phyloP scores from a whole-genome alignment of 2,329 filamentous ascomycete species.

The Stemphylium lycopersici region DNA sequence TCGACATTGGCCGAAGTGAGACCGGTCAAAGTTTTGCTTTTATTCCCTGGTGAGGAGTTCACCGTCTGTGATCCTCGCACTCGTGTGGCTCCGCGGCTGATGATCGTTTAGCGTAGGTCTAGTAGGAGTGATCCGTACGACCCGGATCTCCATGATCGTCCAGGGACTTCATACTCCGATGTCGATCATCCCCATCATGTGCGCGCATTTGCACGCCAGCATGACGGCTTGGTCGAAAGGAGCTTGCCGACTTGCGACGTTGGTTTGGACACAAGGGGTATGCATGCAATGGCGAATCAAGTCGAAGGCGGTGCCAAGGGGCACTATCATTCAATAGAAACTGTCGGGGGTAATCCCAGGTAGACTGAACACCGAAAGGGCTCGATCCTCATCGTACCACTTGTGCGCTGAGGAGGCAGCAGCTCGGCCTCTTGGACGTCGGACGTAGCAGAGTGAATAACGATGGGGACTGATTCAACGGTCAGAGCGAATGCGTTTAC shows the following conservation, averaged over 20 bases:
- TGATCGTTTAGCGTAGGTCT: slow-evolving; percentile 9
- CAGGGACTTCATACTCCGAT: slow-evolving; percentile 8
- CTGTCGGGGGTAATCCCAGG: slow-evolving; percentile 4
- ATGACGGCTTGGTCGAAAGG: background rate
- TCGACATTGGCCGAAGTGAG: slow-evolving; percentile 8
- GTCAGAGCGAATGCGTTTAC: background rate
- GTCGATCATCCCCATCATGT: slow-evolving; percentile 14
- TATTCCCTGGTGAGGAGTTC: slow-evolving; percentile 9
- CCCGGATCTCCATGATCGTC: slow-evolving; percentile 16
- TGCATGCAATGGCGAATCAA: slow-evolving; percentile 7
- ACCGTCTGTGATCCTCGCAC: slow-evolving; percentile 2
- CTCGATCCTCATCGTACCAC: background rate
- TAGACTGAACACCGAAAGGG: slow-evolving; percentile 1
- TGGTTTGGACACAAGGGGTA: slow-evolving; percentile 1
- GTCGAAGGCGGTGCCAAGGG: slow-evolving; percentile 5
- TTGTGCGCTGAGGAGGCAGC: background rate
- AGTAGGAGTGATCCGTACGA: slow-evolving; percentile 10
- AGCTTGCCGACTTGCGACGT: slow-evolving; percentile 5
- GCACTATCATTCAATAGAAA: slow-evolving; percentile 14
- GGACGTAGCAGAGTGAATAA: background rate
- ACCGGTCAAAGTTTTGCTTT: slow-evolving; percentile 4
- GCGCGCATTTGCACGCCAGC: slow-evolving; percentile 1
- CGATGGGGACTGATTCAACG: background rate
- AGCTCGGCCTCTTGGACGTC: background rate
- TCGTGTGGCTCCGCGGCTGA: slow-evolving; percentile 8